Base-by-base conservation (phyloP, 1,139 yeast genomes). In the Zygosaccharomyces sapae region DNA sequence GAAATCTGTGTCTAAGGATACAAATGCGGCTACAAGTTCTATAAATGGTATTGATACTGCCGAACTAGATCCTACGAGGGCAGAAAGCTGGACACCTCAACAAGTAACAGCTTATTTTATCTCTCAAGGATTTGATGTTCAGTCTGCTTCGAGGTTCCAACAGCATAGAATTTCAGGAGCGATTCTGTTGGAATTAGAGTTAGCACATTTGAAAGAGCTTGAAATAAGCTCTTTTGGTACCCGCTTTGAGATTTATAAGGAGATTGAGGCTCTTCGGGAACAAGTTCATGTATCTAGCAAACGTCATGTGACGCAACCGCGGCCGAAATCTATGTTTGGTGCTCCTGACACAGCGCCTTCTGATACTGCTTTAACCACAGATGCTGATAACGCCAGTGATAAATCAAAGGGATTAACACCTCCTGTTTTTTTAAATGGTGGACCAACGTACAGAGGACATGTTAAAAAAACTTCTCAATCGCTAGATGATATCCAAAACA, bases 161-260 rank as follows among this genome's bases (percentile, higher is more conserved):
- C 78, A 83, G 55, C 98, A 92, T 68, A 87, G 89, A 59, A 88
- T 92, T 50, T 83, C 92, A 0, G 98, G 98, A 13, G 73, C 80
- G 2, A 90, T 92, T 44, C 70, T 92, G 44, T 73, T 92, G 47
- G 96, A 90, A 65, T 74, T 94, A 55, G 97, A 90, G 61, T 74
- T 90, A 55, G 78, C 88, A 1, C 86, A 86, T 60, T 74, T 92
- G 60, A 92, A 92, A 64, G 98, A 92, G 66, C 73, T 92, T 50
- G 98, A 90, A 53, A 92, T 92, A 45, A 77, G 81, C 47, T 86
- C 96, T 3, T 92, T 92, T 71, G 99, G 99, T 19, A 90, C 97
- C 1, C 75, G 99, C 51, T 92, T 89, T 68, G 96, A 90, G 66
- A 79, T 94, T 38, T 83, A 82, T 65, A 88, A 88, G 63, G 96